Conservation (phyloP, 1,139 yeast species). For the Ashbya aceris region DNA sequence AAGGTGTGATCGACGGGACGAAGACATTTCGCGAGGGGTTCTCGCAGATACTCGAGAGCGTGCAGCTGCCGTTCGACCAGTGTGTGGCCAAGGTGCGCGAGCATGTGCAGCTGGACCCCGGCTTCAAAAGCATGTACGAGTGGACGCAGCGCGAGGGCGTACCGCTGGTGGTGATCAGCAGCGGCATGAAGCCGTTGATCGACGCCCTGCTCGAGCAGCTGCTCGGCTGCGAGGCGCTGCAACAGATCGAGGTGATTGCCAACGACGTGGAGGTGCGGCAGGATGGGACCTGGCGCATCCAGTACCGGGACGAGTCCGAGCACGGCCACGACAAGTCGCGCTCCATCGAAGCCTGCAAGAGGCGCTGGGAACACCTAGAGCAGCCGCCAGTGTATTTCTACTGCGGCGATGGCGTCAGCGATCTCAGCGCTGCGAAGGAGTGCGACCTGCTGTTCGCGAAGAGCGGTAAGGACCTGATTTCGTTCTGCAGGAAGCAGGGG, state of each 20-base stretch:
- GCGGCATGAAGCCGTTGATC: slow-evolving; percentile 91
- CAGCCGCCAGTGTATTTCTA: slow-evolving; percentile 62
- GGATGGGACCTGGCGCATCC: slow-evolving; percentile 67
- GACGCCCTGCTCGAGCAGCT: slow-evolving; percentile 62
- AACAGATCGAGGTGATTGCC: slow-evolving; percentile 69
- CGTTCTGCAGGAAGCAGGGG: slow-evolving; percentile 66
- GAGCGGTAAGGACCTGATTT: slow-evolving; percentile 81
- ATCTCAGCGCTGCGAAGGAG: slow-evolving; percentile 88
- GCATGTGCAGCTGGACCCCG: slow-evolving; percentile 75
- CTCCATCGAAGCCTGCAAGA: slow-evolving; percentile 60
- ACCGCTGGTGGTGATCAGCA: slow-evolving; percentile 72
- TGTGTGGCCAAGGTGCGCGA: slow-evolving; percentile 60
- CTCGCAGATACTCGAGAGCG: slow-evolving; percentile 70
- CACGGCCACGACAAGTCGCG: slow-evolving; percentile 94
- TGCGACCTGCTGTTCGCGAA: slow-evolving; percentile 91
- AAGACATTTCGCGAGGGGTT: slow-evolving; percentile 76
- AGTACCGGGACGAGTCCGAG: slow-evolving; percentile 72
- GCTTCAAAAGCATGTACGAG: slow-evolving; percentile 69
- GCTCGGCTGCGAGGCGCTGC: slow-evolving; percentile 68
- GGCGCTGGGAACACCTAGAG: slow-evolving; percentile 34
- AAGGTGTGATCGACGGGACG: slow-evolving; percentile 61
- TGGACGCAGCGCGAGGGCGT: slow-evolving; percentile 68
- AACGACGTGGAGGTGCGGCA: slow-evolving; percentile 59
- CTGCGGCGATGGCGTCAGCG: slow-evolving; percentile 97
- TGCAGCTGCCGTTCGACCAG: slow-evolving; percentile 67